Percentiles rank a stretch among this genome's conserved stretches.
Conservation (phyloP, 768 basidiomycete genomes). For the Kwoniella europaea region DNA sequence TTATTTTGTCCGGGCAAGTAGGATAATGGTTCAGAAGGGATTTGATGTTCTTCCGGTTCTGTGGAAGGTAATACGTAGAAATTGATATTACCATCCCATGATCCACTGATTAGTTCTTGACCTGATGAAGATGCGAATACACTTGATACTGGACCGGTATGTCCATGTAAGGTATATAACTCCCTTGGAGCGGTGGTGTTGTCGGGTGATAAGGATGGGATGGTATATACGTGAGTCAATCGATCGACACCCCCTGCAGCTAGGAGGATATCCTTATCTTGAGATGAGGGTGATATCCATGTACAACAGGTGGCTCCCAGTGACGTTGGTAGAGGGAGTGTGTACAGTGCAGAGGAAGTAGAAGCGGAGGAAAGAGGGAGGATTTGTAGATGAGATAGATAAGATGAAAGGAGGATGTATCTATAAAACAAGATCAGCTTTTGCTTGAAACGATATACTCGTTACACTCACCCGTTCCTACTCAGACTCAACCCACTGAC, state of each 20-base stretch:
- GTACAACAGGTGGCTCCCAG: slow-evolving; percentile 56
- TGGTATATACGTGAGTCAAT: slow-evolving; percentile 52
- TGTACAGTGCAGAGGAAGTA: slow-evolving; percentile 37
- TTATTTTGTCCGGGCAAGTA: slow-evolving; percentile 58
- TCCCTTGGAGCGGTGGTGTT: slow-evolving; percentile 55
- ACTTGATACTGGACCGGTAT: slow-evolving; percentile 79
- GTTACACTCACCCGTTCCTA: slow-evolving; percentile 50
- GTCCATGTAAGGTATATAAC: slow-evolving; percentile 78
- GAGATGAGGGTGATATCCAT: slow-evolving; percentile 47
- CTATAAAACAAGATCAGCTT: slow-evolving; percentile 14
- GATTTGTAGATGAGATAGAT: slow-evolving; percentile 55
- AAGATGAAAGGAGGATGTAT: slow-evolving; percentile 54
- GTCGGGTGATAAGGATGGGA: slow-evolving; percentile 56
- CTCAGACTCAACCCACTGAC: slow-evolving; percentile 67
- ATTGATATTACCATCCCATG: slow-evolving; percentile 86
- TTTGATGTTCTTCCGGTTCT: slow-evolving; percentile 70
- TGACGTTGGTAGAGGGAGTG: slow-evolving; percentile 51
- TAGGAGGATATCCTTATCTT: slow-evolving; percentile 42
- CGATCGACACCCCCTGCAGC: slow-evolving; percentile 58
- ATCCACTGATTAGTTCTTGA: slow-evolving; percentile 74
- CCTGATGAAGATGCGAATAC: slow-evolving; percentile 67
- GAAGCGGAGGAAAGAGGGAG: slow-evolving; percentile 44
- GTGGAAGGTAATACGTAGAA: slow-evolving; percentile 61
- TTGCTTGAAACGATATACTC: not conserved
- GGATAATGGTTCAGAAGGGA: slow-evolving; percentile 60